A percentile compares a stretch with the other conserved stretches of the same genome.
Conservation (phyloP, 345 rosid species). For the Hirschfeldia incana region DNA sequence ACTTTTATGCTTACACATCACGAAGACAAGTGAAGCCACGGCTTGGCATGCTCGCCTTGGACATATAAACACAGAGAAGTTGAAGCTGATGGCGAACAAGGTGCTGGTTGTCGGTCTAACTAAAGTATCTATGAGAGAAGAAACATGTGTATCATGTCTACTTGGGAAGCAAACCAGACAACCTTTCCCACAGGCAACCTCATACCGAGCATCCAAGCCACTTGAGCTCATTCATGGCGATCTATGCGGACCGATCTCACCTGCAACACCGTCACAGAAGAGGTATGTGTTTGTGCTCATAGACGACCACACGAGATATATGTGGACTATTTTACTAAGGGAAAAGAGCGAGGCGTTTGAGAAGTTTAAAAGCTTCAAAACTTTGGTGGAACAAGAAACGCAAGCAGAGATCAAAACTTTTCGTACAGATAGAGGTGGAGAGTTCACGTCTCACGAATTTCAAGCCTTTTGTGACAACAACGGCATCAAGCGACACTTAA, state of each 20-base stretch:
- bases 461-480: too few species aligned
- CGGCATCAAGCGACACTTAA: too few species aligned
- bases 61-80: background rate
- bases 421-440: too few species aligned
- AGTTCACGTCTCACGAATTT: too few species aligned
- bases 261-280: background rate
- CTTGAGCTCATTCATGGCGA: background rate
- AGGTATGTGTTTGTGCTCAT: background rate
- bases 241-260: background rate
- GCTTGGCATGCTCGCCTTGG: background rate
- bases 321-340: background rate
- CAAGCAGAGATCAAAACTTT: too few species aligned
- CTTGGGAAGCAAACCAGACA: background rate
- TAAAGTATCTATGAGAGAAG: accelerated
- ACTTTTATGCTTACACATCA: background rate
- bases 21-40: background rate
- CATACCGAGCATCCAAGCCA: background rate
- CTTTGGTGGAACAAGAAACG: too few species aligned
- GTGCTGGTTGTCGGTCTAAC: background rate
- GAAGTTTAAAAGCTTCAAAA: too few species aligned
- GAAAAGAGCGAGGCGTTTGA: background rate
- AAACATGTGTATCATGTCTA: background rate
- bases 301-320: background rate
- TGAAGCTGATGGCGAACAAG: background rate
- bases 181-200: background rate